Base-by-base conservation (phyloP, 108 stramenopile species). In the Conticribra weissflogii region DNA sequence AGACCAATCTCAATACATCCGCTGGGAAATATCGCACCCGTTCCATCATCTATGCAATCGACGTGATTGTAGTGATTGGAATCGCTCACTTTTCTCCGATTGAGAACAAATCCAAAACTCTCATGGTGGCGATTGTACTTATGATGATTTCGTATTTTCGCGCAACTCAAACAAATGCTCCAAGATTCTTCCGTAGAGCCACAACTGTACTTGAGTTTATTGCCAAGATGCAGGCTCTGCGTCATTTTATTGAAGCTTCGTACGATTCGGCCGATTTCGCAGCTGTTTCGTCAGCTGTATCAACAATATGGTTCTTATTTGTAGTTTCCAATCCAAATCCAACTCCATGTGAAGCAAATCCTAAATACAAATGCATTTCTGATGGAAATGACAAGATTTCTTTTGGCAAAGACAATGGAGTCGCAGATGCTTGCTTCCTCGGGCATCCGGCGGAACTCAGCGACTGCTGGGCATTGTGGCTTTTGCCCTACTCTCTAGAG, bases 381-480 rank as follows among this genome's bases (percentile, higher is more conserved):
- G n/a, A n/a, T n/a, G n/a, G n/a, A n/a, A n/a, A n/a, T n/a, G n/a
- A n/a, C n/a, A n/a, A n/a, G n/a, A n/a, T n/a, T n/a, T n/a, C n/a
- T n/a, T n/a, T n/a, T 41, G 12, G 12, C 14, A 48, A 52, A 22
- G 44, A 47, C 17, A 3, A 18, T 18, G 25, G n/a, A 29, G 69
- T 59, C 24, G 68, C 74, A 41, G 79, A 81, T 33, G 74, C 58
- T 16, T 51, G 47, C 3, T 64, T 64, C 28, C n/a, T 64, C 32
- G 59, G 33, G 16, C 83, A 83, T 67, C 83, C 83, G 28, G 79
- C 83, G n/a, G 68, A 76, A 14, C 44, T 83, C 33, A 48, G 56
- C 12, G 83, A 83, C 36, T 66, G 48, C 23, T 83, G 79, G 79
- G 83, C 83, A n/a, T 71, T 83, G 44, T 83, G 83, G 83, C 76